A percentile compares a stretch with the other conserved stretches of the same genome.
Evolutionary conservation across 2,329 filamentous ascomycete species (phyloP).

Genomic region (Phyllosticta capitalensis): DNA sequence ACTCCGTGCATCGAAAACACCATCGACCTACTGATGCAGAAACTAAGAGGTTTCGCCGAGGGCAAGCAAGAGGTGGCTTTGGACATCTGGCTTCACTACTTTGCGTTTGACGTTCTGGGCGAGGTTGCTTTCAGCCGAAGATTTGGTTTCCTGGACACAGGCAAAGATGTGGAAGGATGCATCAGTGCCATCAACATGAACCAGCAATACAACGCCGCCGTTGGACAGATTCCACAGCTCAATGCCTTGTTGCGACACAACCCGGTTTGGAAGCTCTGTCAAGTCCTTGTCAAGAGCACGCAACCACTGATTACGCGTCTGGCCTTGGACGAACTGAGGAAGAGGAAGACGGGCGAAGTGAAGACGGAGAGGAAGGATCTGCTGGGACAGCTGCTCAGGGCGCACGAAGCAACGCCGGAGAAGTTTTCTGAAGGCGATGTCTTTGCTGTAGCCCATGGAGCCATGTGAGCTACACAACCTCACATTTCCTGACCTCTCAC

Average conservation of each 20-base stretch:
- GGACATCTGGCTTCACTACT: conserved; percentile 30
- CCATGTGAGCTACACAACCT: background rate
- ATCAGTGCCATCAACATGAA: conserved; percentile 12
- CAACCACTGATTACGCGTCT: conserved; percentile 5
- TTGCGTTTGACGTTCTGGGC: conserved; percentile 18
- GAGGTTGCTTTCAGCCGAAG: conserved; percentile 12
- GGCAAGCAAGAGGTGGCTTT: conserved; percentile 18
- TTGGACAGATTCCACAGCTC: conserved; percentile 9
- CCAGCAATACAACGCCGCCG: conserved; percentile 21
- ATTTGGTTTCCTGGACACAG: conserved; percentile 14
- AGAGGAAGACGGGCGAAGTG: background rate
- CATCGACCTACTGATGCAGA: conserved; percentile 19
- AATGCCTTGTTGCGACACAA: conserved; percentile 4
- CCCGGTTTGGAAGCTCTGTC: background rate
- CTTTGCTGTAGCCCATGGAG: conserved; percentile 4
- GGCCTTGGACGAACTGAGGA: conserved; percentile 2
- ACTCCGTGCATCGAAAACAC: conserved; percentile 22
- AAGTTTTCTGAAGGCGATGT: conserved; percentile 4
- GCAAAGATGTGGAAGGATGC: conserved; percentile 14
- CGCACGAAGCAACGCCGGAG: background rate
- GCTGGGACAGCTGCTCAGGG: conserved; percentile 4
- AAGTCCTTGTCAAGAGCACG: background rate
- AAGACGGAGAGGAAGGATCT: background rate
- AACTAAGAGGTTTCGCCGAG: conserved; percentile 19
- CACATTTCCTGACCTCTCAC: conserved; percentile 15